Percentiles rank a stretch among this genome's conserved stretches.
phyloP scores from a whole-genome alignment of 345 rosid genomes.

The Lepidium africanum region DNA sequence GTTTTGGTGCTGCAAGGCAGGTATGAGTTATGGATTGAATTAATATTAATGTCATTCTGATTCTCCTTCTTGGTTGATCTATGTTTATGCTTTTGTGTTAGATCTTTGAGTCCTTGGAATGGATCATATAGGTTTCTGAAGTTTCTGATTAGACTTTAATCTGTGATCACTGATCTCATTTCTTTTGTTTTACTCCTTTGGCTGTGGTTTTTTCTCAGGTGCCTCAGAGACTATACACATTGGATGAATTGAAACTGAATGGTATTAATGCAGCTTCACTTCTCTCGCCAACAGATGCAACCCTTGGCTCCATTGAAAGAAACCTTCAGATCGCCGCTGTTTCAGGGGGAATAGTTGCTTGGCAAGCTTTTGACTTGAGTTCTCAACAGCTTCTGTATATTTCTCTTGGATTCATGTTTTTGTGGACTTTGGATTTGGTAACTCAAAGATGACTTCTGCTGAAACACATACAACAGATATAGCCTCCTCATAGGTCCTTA shows the following conservation, averaged over 20 bases:
- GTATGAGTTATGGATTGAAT: conserved; percentile 18
- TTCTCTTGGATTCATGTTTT: conserved; percentile 56
- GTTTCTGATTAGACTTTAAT: neutral
- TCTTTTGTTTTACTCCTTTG: neutral
- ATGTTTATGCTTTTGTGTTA: neutral
- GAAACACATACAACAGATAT: neutral
- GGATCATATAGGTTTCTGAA: neutral
- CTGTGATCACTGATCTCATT: neutral
- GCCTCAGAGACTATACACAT: conserved; percentile 79
- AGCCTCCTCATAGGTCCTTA: neutral
- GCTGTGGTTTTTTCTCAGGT: conserved; percentile 29
- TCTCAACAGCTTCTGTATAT: conserved; percentile 56
- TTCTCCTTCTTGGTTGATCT: neutral
- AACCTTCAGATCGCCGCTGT: conserved; percentile 60
- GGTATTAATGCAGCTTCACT: conserved; percentile 66
- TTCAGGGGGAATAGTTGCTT: conserved; percentile 55
- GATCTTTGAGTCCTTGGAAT: neutral
- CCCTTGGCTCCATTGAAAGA: conserved; percentile 74
- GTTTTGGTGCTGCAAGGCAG: conserved; percentile 81
- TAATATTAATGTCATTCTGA: neutral
- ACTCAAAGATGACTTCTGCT: neutral
- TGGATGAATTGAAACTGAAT: conserved; percentile 78
- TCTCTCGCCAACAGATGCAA: conserved; percentile 70
- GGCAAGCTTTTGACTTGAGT: conserved; percentile 48
- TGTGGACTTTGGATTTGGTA: conserved; percentile 80